Evolutionary conservation across 2,329 filamentous ascomycete species (phyloP), one percentile per base, ranked within the genome.

Genomic region (Hirsutella minnesotensis): DNA sequence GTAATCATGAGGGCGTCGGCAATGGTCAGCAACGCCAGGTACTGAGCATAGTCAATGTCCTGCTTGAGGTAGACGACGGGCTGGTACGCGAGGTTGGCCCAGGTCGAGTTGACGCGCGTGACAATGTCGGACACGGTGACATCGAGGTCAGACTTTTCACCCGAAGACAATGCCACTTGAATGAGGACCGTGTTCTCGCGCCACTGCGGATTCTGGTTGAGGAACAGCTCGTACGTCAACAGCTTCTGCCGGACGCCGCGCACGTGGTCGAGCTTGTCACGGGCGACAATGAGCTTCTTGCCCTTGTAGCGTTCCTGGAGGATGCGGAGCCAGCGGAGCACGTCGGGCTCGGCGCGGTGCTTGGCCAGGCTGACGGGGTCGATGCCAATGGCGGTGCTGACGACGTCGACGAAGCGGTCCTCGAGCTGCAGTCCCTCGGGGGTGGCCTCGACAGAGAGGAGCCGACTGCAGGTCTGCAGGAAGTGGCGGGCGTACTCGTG

Each of bases 1-100:
- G 90, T 94, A 55, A 96, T 92, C 77, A 95, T 92, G 40, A 96
- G 69, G 3, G 83, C 85, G 64, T 96, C 89, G 2, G 90, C 92
- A 41, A 94, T 82, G 3, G 86, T 87, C 38, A 95, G 73, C 8
- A 96, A 70, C 2, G 89, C 90, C n/a, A 96, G 74, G 55, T 95
- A 96, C 57, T 95, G 89, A 0, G 85, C 72, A 57, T 94, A 95
- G 45, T 86, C 82, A 46, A 96, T 92, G 54, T 96, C 90, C 61
- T 96, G 90, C 62, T 94, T 89, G 42, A 96, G 70, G 61, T 95
- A 95, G 5, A 95, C 85, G 10, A 96, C 75, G 1, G 90, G 90
- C 56, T 94, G 88, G 55, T 95, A 92, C 0, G 87, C 86, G 40
- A 96, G 70, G 21, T 88, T 95, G 7, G 89, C 89, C 71, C 89